Percentiles rank a stretch among this genome's conserved stretches.
Conservation (phyloP, 495 filamentous ascomycete genomes). For the Aspergillus carlsbadensis region DNA sequence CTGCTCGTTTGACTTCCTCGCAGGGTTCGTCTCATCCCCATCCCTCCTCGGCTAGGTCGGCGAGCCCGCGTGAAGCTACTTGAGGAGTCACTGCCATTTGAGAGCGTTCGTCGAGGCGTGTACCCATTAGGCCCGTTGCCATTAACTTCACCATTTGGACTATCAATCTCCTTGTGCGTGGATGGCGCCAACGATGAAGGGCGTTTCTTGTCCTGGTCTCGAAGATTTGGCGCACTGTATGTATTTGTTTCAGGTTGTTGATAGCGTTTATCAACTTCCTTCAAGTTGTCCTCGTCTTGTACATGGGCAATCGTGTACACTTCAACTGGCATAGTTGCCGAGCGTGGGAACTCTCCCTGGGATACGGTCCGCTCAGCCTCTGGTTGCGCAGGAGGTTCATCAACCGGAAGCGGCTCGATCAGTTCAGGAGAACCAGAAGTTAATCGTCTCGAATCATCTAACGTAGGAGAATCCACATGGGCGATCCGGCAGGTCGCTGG, state of each 20-base stretch:
- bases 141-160: constrained; percentile 1
- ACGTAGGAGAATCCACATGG: constrained; percentile 26
- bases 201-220: constrained; percentile 13
- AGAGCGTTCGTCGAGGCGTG: constrained; percentile 31
- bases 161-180: constrained; percentile 14
- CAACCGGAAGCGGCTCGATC: constrained; percentile 16
- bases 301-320: constrained; percentile 14
- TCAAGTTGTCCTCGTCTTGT: neutral
- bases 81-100: constrained; percentile 59
- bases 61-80: constrained; percentile 59
- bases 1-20: constrained; percentile 32
- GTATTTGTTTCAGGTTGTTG: constrained; percentile 5
- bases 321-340: constrained; percentile 17
- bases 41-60: constrained; percentile 31
- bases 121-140: constrained; percentile 4
- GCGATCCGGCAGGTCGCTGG: constrained; percentile 22
- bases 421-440: constrained; percentile 22
- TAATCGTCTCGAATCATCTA: constrained; percentile 13
- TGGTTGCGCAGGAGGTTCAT: constrained; percentile 16
- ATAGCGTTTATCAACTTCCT: neutral
- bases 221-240: neutral
- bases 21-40: constrained; percentile 57
- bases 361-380: neutral
- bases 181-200: constrained; percentile 30
- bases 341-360: constrained; percentile 1